phyloP scores from a whole-genome alignment of 306 rosid species.

The Gastrolobium bilobum region DNA sequence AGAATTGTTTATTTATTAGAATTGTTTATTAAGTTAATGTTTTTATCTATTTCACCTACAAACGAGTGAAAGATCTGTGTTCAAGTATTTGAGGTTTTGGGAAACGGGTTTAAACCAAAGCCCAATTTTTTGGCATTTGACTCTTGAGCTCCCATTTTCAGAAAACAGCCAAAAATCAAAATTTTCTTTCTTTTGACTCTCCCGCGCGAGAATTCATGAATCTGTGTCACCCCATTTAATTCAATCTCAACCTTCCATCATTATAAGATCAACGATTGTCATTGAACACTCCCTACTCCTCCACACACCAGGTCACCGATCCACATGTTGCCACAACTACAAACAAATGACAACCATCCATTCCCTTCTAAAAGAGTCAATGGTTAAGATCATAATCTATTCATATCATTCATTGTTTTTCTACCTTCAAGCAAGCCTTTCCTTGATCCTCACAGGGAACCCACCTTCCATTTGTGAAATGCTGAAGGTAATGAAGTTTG shows the following conservation, averaged over 20 bases:
- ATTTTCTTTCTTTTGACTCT: neutral
- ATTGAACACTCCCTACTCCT: neutral
- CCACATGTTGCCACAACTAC: conserved; percentile 1
- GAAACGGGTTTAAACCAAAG: too few species aligned
- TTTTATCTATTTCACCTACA: too few species aligned
- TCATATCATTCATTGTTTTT: neutral
- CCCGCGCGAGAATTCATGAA: neutral
- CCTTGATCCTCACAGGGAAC: too few species aligned
- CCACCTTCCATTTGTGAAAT: too few species aligned
- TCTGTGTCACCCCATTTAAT: conserved; percentile 26
- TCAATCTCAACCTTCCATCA: conserved; percentile 26
- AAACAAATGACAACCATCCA: conserved; percentile 44
- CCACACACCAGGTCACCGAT: conserved; percentile 47
- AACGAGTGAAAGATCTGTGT: too few species aligned
- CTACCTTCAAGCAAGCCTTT: too few species aligned
- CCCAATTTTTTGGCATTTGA: too few species aligned
- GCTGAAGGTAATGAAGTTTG: too few species aligned
- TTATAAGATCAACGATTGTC: conserved; percentile 2
- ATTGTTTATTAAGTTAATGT: too few species aligned
- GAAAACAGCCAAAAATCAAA: neutral
- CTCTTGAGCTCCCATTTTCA: neutral
- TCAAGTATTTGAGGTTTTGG: too few species aligned
- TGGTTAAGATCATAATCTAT: conserved; percentile 19
- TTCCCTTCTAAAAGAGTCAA: neutral
- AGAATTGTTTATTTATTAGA: too few species aligned